phyloP scores from a whole-genome alignment of 345 rosid species.

The Trapa bicornis region DNA sequence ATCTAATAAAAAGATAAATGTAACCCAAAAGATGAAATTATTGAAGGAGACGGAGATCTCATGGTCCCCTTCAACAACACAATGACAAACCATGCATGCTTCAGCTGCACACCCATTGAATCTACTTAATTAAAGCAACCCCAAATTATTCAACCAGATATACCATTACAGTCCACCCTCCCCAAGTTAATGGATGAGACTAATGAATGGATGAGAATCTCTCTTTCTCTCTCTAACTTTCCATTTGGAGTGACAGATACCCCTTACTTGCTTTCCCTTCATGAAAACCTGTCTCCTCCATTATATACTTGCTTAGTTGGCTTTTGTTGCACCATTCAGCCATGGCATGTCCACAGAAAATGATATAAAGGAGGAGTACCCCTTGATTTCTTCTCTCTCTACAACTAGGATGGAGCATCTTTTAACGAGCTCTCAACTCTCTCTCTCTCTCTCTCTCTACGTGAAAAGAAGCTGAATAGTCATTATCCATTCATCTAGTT shows the following conservation, averaged over 20 bases:
- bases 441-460: too few species aligned
- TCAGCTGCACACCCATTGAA: not conserved
- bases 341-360: not conserved
- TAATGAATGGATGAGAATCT: not conserved
- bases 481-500: too few species aligned
- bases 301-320: slow-evolving; percentile 1
- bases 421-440: too few species aligned
- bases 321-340: slow-evolving; percentile 2
- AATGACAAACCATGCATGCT: not conserved
- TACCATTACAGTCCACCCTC: too few species aligned
- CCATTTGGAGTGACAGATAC: not conserved
- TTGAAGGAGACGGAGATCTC: not conserved
- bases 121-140: not conserved
- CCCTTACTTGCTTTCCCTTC: not conserved
- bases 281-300: not conserved
- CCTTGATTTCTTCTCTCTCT: not conserved
- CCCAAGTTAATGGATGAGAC: too few species aligned
- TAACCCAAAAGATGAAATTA: not conserved
- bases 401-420: not conserved
- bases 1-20: not conserved
- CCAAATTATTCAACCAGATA: too few species aligned
- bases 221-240: not conserved
- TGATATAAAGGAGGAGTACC: not conserved
- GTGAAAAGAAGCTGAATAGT: too few species aligned
- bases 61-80: not conserved